Evolutionary conservation across 352 stramenopile genomes (phyloP).

Genomic region (Phytopythium chamaehyphon): DNA sequence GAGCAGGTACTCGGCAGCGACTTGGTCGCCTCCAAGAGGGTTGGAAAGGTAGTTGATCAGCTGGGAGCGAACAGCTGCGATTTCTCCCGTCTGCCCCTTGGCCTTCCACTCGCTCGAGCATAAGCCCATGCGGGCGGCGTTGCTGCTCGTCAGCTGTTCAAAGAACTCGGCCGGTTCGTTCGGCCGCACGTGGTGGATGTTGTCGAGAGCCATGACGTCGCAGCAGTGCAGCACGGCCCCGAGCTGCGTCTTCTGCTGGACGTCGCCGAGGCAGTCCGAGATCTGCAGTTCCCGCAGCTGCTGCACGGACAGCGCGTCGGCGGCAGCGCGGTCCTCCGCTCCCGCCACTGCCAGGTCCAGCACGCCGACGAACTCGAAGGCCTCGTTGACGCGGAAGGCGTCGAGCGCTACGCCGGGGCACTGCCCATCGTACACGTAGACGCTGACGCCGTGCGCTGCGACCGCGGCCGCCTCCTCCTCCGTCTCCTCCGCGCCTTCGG

Average conservation of each 20-base stretch:
- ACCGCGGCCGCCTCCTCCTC: conserved; percentile 11
- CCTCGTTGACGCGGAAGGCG: conserved; percentile 78
- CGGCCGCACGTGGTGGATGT: conserved; percentile 46
- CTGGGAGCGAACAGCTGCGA: conserved; percentile 26
- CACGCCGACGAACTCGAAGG: conserved; percentile 78
- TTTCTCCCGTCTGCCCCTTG: conserved; percentile 9
- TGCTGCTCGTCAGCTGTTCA: conserved; percentile 24
- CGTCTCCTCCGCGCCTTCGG: background rate
- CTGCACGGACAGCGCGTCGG: conserved; percentile 14
- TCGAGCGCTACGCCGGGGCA: conserved; percentile 41
- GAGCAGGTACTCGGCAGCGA: conserved; percentile 70
- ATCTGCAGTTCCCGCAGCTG: conserved; percentile 56
- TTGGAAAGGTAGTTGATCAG: conserved; percentile 44
- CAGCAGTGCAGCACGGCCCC: conserved; percentile 70
- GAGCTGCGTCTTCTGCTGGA: conserved; percentile 45
- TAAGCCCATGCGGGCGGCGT: conserved; percentile 26
- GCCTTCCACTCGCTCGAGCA: conserved; percentile 32
- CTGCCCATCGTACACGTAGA: conserved; percentile 75
- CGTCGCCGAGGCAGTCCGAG: conserved; percentile 52
- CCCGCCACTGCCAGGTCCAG: conserved; percentile 58
- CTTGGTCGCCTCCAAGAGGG: conserved; percentile 31
- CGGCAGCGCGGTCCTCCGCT: conserved; percentile 6
- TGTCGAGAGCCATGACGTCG: conserved; percentile 25
- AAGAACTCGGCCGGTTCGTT: conserved; percentile 34
- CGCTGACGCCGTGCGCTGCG: conserved; percentile 36